phyloP scores from a whole-genome alignment of 345 rosid species.

The Salix exigua region DNA sequence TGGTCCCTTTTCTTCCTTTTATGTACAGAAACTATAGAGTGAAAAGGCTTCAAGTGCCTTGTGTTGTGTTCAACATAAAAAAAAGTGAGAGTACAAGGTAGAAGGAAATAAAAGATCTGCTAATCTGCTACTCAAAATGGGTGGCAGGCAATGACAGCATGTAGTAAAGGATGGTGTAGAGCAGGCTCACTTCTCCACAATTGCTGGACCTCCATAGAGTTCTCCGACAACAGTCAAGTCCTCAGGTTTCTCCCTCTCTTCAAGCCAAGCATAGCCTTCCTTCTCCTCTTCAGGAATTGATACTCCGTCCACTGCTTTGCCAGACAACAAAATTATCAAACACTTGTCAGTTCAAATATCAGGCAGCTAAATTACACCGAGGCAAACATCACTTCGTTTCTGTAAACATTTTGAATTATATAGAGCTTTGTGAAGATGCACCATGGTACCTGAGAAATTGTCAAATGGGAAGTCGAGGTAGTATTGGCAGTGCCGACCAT shows the following conservation, averaged over 20 bases:
- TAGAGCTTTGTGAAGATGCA: background rate
- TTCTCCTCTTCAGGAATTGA: slow-evolving; percentile 48
- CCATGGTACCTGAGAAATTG: slow-evolving; percentile 45
- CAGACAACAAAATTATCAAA: background rate
- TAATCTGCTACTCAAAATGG: background rate
- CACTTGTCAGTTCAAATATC: background rate
- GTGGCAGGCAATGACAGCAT: background rate
- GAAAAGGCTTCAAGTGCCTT: background rate
- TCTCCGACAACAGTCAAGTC: slow-evolving; percentile 51
- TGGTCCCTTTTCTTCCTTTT: slow-evolving; percentile 12
- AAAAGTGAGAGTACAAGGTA: background rate
- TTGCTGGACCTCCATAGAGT: slow-evolving; percentile 27
- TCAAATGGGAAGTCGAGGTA: slow-evolving; percentile 55
- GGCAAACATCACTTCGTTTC: background rate
- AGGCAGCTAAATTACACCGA: background rate
- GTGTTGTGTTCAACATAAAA: background rate
- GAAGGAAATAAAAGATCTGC: slow-evolving; percentile 1
- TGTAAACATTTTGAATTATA: background rate
- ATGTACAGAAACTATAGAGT: slow-evolving; percentile 25
- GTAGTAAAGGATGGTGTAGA: background rate
- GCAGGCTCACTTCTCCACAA: slow-evolving; percentile 10
- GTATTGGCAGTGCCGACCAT: slow-evolving; percentile 78
- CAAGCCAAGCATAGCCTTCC: slow-evolving; percentile 65
- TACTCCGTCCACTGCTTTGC: slow-evolving; percentile 37
- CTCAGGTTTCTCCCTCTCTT: slow-evolving; percentile 53